These are phyloP conservation scores for Acacia pycnantha DNA, from an alignment of 331 rosid genomes.

Conservation along the genomic window DNA sequence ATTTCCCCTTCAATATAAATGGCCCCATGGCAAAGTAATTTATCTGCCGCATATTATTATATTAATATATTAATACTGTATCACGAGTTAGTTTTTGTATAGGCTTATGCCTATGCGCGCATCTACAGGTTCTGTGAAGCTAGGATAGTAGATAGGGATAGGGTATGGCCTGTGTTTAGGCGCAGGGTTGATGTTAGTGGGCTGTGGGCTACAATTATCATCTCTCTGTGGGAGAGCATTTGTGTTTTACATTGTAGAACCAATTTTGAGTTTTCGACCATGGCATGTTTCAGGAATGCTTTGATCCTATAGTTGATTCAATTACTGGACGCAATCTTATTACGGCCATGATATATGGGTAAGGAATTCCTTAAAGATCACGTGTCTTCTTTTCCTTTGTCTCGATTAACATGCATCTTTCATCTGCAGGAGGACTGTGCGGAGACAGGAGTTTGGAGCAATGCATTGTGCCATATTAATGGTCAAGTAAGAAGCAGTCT, in stretches of 20 bases:
- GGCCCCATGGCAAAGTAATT: conserved; percentile 9
- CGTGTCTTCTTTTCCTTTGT: conserved; percentile 22
- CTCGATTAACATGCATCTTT: conserved; percentile 28
- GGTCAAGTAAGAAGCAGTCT: conserved; percentile 72
- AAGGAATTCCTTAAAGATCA: conserved; percentile 23
- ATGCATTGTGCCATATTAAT: conserved; percentile 87
- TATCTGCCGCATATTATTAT: background rate
- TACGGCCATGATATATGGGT: conserved; percentile 99
- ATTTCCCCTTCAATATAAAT: conserved; percentile 25
- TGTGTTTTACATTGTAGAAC: conserved; percentile 3
- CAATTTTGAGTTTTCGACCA: conserved; percentile 5
- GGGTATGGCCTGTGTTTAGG: conserved; percentile 1
- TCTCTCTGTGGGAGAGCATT: conserved; percentile 8
- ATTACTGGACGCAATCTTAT: conserved; percentile 91
- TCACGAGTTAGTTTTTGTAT: background rate
- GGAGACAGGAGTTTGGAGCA: conserved; percentile 90
- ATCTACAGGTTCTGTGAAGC: conserved; percentile 5
- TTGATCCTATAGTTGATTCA: conserved; percentile 86
- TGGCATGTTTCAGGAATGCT: conserved; percentile 74
- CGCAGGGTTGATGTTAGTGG: background rate
- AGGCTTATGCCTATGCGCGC: background rate
- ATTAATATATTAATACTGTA: background rate
- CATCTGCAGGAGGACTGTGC: conserved; percentile 67
- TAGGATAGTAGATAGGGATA: background rate
- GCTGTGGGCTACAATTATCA: conserved; percentile 4